These are phyloP conservation scores for Ceratobasidium sp. DNA, from an alignment of 1,284 basidiomycete genomes.

Conservation along the genomic window DNA sequence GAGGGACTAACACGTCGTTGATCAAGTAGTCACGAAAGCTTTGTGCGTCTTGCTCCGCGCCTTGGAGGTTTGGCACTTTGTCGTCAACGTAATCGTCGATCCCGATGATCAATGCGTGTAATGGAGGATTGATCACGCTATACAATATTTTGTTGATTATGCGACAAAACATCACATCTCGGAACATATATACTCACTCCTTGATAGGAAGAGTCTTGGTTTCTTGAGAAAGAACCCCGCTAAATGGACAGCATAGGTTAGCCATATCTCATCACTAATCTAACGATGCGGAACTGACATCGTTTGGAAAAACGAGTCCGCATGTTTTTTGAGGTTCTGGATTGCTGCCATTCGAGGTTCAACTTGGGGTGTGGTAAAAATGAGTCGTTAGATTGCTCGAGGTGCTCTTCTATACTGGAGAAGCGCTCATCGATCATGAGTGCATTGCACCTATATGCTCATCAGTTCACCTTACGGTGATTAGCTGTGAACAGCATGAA, in stretches of 20 bases:
- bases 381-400: too few species aligned
- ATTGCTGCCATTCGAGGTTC: neutral
- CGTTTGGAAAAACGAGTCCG: neutral
- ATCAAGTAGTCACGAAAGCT: neutral
- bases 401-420: too few species aligned
- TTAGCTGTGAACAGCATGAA: neutral
- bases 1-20: neutral
- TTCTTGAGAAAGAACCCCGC: neutral
- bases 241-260: neutral
- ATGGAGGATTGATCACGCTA: neutral
- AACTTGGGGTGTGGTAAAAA: neutral
- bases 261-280: neutral
- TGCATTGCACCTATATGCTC: too few species aligned
- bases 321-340: neutral
- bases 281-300: neutral
- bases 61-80: neutral
- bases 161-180: neutral
- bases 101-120: slow-evolving; percentile 16
- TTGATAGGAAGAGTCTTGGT: neutral
- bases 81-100: slow-evolving; percentile 1
- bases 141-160: neutral
- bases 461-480: too few species aligned
- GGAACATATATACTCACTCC: neutral
- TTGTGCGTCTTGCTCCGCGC: slow-evolving; percentile 13
- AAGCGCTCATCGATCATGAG: neutral